phyloP scores from a whole-genome alignment of 768 basidiomycete genomes.

The Sistotremastrum niveocremeum region DNA sequence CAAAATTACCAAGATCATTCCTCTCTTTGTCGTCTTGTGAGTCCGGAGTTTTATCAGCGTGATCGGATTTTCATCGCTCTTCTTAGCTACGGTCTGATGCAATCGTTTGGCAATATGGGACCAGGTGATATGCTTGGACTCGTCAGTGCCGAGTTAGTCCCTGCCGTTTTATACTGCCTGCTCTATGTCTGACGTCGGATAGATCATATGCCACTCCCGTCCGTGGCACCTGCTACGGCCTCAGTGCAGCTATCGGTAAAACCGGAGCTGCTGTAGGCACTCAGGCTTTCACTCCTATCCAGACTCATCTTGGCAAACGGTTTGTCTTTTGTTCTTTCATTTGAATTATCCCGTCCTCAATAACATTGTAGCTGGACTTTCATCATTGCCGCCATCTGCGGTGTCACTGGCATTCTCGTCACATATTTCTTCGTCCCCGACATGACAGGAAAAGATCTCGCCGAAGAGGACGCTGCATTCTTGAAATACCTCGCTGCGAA shows the following conservation, averaged over 20 bases:
- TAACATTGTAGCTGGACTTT: constrained; percentile 40
- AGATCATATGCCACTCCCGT: constrained; percentile 55
- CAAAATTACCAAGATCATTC: constrained; percentile 45
- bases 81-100: constrained; percentile 54
- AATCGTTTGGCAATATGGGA: constrained; percentile 58
- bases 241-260: constrained; percentile 57
- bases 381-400: constrained; percentile 57
- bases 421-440: constrained; percentile 60
- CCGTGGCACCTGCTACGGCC: constrained; percentile 56
- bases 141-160: constrained; percentile 47
- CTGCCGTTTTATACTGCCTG: neutral
- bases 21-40: constrained; percentile 56
- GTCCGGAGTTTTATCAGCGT: constrained; percentile 9
- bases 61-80: constrained; percentile 1
- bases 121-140: constrained; percentile 62
- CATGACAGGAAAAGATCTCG: constrained; percentile 52
- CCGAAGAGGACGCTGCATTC: constrained; percentile 51
- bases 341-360: neutral
- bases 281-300: constrained; percentile 58
- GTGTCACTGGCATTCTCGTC: constrained; percentile 45
- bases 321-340: constrained; percentile 14
- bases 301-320: constrained; percentile 52
- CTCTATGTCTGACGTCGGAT: constrained; percentile 1
- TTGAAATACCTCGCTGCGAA: constrained; percentile 44
- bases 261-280: constrained; percentile 62